Conservation (phyloP, 495 filamentous ascomycete genomes). For the Bacidia gigantensis region DNA sequence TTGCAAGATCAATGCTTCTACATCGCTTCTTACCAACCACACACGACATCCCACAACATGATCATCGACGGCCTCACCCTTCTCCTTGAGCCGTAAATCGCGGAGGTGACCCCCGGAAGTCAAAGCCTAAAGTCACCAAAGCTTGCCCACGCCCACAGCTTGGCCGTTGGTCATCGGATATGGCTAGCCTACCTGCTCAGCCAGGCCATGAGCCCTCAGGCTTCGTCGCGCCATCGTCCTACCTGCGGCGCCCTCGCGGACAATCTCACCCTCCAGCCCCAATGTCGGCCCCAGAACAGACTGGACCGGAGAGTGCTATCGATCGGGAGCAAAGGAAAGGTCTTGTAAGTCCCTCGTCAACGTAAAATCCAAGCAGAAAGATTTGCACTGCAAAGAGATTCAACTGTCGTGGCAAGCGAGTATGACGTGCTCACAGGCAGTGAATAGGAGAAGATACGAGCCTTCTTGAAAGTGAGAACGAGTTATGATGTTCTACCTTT, state of each 20-base stretch:
- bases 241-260: conserved; percentile 51
- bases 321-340: conserved; percentile 88
- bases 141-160: background rate
- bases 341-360: conserved; percentile 49
- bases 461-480: conserved; percentile 91
- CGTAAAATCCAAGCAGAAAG: conserved; percentile 5
- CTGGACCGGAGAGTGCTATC: conserved; percentile 53
- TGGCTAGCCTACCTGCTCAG: conserved; percentile 14
- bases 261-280: conserved; percentile 38
- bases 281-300: conserved; percentile 15
- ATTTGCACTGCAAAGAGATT: background rate
- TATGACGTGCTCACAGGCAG: too few species aligned
- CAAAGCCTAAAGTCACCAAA: background rate
- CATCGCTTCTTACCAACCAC: too few species aligned
- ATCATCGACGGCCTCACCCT: background rate
- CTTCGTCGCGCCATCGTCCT: conserved; percentile 74
- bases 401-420: too few species aligned
- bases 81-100: background rate
- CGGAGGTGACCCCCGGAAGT: background rate
- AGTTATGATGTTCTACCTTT: conserved; percentile 99
- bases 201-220: conserved; percentile 31
- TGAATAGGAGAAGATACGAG: conserved; percentile 78
- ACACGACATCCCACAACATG: background rate
- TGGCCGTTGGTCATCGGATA: background rate
- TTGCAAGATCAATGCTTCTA: too few species aligned